Evolutionary conservation across 169 alveolate species (phyloP).

Genomic region (Plasmodium malariae): DNA sequence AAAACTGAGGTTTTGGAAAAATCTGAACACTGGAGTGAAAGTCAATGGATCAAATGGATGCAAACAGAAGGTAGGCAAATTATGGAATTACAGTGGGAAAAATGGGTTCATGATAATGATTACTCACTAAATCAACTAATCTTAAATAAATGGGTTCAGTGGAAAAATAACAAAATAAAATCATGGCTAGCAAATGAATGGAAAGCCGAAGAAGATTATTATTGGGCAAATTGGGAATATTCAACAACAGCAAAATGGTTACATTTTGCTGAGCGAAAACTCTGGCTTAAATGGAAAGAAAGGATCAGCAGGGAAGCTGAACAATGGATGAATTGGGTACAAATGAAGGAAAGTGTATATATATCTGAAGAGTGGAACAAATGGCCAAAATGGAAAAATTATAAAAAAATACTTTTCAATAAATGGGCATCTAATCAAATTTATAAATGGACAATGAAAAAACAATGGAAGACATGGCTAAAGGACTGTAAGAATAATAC

Average conservation of each 20-base stretch:
- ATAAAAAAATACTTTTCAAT: background rate
- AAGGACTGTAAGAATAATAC: background rate
- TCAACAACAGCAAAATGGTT: conserved; percentile 29
- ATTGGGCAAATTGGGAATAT: conserved; percentile 15
- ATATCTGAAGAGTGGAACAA: conserved; percentile 6
- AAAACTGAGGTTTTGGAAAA: background rate
- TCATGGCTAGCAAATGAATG: conserved; percentile 29
- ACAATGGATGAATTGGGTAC: conserved; percentile 28
- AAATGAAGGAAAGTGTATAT: conserved; percentile 20
- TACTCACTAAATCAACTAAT: background rate
- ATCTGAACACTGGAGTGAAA: conserved; percentile 10
- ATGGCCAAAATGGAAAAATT: conserved; percentile 19
- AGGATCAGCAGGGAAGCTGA: conserved; percentile 19
- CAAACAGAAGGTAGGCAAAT: conserved; percentile 3
- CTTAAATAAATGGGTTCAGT: conserved; percentile 25
- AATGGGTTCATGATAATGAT: conserved; percentile 7
- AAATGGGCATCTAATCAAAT: conserved; percentile 20
- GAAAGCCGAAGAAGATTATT: conserved; percentile 38
- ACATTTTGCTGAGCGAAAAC: background rate
- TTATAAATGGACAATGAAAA: conserved; percentile 20
- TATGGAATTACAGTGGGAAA: conserved; percentile 13
- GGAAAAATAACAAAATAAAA: conserved; percentile 20
- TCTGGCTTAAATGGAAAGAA: conserved; percentile 29
- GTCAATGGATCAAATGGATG: conserved; percentile 17
- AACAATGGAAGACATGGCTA: conserved; percentile 20